phyloP scores from a whole-genome alignment of 192 early-diverging fungal genomes.

The Neocallimastix lanati region DNA sequence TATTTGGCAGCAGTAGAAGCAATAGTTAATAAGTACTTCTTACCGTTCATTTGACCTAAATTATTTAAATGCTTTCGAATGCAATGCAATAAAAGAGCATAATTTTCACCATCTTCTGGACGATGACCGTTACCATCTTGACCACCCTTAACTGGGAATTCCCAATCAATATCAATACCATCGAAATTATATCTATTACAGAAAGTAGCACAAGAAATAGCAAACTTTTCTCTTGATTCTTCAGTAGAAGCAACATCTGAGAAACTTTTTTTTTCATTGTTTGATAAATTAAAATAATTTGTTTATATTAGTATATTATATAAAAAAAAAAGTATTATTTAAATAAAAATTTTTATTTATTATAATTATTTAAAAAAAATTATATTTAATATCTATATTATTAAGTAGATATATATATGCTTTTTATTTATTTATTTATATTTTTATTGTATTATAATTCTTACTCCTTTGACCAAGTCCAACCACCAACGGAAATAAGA shows the following conservation, averaged over 20 bases:
- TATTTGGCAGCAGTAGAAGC: constrained; percentile 57
- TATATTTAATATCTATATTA: too few relatives aligned
- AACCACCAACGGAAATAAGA: constrained; percentile 58
- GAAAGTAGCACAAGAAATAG: constrained; percentile 21
- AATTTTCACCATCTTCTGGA: constrained; percentile 59
- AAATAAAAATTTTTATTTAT: too few relatives aligned
- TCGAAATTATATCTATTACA: constrained; percentile 21
- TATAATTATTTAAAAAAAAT: too few relatives aligned
- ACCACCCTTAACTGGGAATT: constrained; percentile 50
- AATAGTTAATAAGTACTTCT: constrained; percentile 40
- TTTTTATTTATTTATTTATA: too few relatives aligned
- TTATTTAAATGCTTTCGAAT: constrained; percentile 50
- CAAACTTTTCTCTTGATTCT: constrained; percentile 33
- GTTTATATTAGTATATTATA: too few relatives aligned
- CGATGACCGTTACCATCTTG: constrained; percentile 25
- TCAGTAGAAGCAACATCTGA: constrained; percentile 31
- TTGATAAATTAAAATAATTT: too few relatives aligned
- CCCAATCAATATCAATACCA: constrained; percentile 52
- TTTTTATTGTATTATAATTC: too few relatives aligned
- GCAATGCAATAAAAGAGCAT: constrained; percentile 50
- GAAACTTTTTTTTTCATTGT: constrained; percentile 28
- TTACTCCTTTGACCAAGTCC: constrained; percentile 45
- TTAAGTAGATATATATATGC: too few relatives aligned
- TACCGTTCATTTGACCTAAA: constrained; percentile 15
- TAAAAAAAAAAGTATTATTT: too few relatives aligned